A percentile compares a stretch with the other conserved stretches of the same genome.
Evolutionary conservation across 2,329 filamentous ascomycete species (phyloP).

Genomic region (Xylaria sp.): DNA sequence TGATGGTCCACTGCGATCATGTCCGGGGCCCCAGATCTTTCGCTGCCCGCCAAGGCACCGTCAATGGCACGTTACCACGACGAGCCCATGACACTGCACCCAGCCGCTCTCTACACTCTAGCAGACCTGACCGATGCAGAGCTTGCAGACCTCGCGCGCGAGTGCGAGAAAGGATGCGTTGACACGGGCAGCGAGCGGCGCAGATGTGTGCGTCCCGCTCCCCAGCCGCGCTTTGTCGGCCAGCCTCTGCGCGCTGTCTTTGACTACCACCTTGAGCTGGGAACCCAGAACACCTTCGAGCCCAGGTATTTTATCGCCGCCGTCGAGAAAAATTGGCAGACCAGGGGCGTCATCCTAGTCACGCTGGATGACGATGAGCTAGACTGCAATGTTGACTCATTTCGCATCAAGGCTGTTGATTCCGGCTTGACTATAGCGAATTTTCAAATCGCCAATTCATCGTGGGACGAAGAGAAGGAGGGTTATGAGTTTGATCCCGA

Average conservation of each 20-base stretch:
- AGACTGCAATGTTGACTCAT: neutral
- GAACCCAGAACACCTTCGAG: neutral
- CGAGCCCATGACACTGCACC: neutral
- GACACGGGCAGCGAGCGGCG: neutral
- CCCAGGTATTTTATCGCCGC: neutral
- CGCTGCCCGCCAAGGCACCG: neutral
- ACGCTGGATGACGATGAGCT: neutral
- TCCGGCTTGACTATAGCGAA: neutral
- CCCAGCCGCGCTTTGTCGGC: neutral
- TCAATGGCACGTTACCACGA: neutral
- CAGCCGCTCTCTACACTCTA: neutral
- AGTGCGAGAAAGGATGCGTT: neutral
- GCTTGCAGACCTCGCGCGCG: neutral
- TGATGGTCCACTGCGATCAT: neutral
- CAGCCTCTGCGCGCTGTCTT: neutral
- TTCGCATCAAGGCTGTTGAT: neutral
- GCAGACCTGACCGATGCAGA: neutral
- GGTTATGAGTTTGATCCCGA: neutral
- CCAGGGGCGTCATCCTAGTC: neutral
- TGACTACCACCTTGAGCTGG: neutral
- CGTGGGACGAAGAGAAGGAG: neutral
- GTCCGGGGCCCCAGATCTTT: neutral
- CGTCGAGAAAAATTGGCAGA: neutral
- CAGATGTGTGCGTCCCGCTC: neutral
- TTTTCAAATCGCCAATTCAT: neutral